Percentiles rank a stretch among this genome's conserved stretches.
Evolutionary conservation across 345 rosid genomes (phyloP).

Genomic region (Pistacia atlantica): DNA sequence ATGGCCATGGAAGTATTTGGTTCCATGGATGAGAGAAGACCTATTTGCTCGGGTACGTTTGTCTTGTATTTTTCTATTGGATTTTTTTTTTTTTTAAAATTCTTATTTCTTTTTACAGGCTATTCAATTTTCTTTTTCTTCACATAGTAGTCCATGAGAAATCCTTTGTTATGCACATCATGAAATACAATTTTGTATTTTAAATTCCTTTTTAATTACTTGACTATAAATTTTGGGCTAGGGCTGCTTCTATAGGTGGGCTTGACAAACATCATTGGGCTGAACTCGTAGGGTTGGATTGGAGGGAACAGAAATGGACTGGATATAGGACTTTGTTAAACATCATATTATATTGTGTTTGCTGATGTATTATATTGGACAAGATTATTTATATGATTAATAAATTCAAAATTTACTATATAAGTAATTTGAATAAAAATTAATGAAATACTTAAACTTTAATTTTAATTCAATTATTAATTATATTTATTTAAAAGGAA

Average conservation of each 20-base stretch:
- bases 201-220: neutral
- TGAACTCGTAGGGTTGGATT: no score
- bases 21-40: slow-evolving; percentile 99
- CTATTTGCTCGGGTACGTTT: slow-evolving; percentile 79
- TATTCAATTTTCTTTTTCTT: slow-evolving; percentile 7
- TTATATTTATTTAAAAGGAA: no score
- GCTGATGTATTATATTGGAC: no score
- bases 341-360: no score
- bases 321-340: no score
- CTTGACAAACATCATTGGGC: no score
- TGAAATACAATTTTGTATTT: neutral
- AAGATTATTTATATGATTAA: no score
- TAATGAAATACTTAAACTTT: no score
- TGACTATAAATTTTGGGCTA: neutral
- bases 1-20: slow-evolving; percentile 99
- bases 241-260: neutral
- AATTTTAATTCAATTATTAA: no score
- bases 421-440: no score
- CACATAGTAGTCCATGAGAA: neutral
- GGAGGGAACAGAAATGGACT: no score
- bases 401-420: no score
- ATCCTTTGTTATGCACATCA: neutral
- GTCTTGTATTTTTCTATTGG: slow-evolving; percentile 13
- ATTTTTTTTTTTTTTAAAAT: neutral
- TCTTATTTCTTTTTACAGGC: neutral